Conservation (phyloP, 2,329 filamentous ascomycete species). For the Verticillium tricorpus region DNA sequence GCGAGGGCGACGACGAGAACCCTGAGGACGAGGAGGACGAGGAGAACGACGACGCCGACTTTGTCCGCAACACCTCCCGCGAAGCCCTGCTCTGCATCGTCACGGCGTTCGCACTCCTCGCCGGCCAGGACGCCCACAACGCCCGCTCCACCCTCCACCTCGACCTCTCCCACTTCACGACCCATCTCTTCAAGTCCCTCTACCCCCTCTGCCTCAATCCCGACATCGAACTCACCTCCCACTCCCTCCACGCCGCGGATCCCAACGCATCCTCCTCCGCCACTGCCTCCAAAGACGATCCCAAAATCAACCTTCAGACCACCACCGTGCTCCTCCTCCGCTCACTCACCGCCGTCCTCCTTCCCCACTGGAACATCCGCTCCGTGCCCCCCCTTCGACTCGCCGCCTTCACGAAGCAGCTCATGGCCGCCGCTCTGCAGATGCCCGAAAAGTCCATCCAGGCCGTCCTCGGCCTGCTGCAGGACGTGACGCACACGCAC, state of each 20-base stretch:
- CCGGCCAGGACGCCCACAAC: conserved; percentile 88
- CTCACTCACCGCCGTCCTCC: conserved; percentile 75
- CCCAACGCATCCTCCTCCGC: conserved; percentile 60
- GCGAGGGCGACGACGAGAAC: conserved; percentile 30
- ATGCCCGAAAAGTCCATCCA: conserved; percentile 85
- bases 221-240: conserved; percentile 77
- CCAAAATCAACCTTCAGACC: conserved; percentile 88
- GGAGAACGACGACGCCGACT: conserved; percentile 41
- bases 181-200: conserved; percentile 84
- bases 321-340: conserved; percentile 89
- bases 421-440: conserved; percentile 77
- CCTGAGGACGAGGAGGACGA: conserved; percentile 33
- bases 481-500: conserved; percentile 76
- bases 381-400: conserved; percentile 76
- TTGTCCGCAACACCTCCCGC: conserved; percentile 69
- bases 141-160: conserved; percentile 77
- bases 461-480: conserved; percentile 73
- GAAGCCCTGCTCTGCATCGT: conserved; percentile 92
- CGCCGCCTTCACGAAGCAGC: conserved; percentile 90
- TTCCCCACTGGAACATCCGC: conserved; percentile 69
- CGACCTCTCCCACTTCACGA: conserved; percentile 92
- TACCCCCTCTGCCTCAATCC: conserved; percentile 74
- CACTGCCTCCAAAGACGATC: conserved; percentile 34
- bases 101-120: conserved; percentile 92
- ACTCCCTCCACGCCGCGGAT: conserved; percentile 53